Percentiles rank a stretch among this genome's conserved stretches.
Evolutionary conservation across 176 grass and related monocot species (phyloP).

Genomic region (Zizania latifolia): DNA sequence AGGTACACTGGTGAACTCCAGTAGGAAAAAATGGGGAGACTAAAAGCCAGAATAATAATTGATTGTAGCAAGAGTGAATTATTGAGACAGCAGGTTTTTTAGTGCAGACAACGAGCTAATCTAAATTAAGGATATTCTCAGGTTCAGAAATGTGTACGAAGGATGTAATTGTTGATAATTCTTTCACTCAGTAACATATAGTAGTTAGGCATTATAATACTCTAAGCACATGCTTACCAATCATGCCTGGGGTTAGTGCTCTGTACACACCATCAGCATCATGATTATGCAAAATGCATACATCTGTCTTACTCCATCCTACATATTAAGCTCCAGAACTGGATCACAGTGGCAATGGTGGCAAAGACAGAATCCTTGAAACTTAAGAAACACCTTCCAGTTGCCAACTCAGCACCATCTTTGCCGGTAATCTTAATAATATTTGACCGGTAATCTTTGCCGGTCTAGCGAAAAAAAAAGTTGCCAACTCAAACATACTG

Average conservation of each 20-base stretch:
- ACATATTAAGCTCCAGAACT: constrained; percentile 10
- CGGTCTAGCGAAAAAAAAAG: too few species aligned
- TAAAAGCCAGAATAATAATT: not conserved
- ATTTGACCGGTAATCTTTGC: too few species aligned
- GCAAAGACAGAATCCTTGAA: not conserved
- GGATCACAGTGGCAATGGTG: not conserved
- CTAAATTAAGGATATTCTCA: constrained; percentile 6
- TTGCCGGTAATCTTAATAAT: too few species aligned
- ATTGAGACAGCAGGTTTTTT: not conserved
- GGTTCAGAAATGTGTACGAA: constrained; percentile 11
- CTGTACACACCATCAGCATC: constrained; percentile 18
- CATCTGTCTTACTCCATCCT: constrained; percentile 19
- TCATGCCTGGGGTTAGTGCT: not conserved
- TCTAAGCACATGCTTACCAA: constrained; percentile 29
- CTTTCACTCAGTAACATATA: constrained; percentile 2
- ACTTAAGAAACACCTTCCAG: not conserved
- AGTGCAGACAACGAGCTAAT: not conserved
- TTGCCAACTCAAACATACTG: not conserved
- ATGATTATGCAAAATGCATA: constrained; percentile 1
- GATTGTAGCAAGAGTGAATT: not conserved
- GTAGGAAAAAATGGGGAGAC: not conserved
- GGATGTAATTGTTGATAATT: constrained; percentile 10
- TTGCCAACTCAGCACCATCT: constrained; percentile 9
- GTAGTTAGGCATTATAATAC: constrained; percentile 8
- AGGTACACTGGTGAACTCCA: not conserved